These are phyloP conservation scores for Lasiodiplodia sp. DNA, from an alignment of 2,329 filamentous ascomycete genomes.

Conservation along the genomic window DNA sequence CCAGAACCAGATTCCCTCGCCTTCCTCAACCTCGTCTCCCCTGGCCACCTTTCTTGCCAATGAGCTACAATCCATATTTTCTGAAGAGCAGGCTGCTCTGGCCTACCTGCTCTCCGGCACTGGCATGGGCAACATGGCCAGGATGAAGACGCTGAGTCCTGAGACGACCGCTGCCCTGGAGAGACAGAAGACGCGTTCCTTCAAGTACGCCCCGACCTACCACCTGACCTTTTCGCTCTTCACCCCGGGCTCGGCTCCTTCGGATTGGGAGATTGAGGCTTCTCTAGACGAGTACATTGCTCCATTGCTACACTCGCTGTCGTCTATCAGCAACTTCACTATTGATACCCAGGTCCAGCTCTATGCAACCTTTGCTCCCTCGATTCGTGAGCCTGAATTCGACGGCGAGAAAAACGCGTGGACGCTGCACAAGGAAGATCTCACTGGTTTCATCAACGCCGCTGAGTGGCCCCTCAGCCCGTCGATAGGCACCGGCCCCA, in stretches of 20 bases:
- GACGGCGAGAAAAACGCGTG: conserved; percentile 64
- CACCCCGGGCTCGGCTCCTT: conserved; percentile 77
- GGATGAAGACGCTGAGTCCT: conserved; percentile 60
- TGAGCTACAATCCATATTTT: conserved; percentile 79
- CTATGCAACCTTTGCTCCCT: conserved; percentile 76
- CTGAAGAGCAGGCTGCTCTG: conserved; percentile 88
- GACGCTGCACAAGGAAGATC: conserved; percentile 80
- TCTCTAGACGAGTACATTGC: conserved; percentile 82
- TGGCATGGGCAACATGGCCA: conserved; percentile 50
- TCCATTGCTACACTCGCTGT: conserved; percentile 80
- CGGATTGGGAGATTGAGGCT: conserved; percentile 87
- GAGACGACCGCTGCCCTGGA: conserved; percentile 61
- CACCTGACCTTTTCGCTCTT: conserved; percentile 97
- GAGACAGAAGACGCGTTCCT: conserved; percentile 77
- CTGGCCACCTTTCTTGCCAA: conserved; percentile 80
- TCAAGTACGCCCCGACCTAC: conserved; percentile 93
- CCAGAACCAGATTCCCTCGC: conserved; percentile 70
- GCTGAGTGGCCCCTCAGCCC: conserved; percentile 97
- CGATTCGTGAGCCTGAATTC: conserved; percentile 64
- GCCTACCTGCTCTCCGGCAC: conserved; percentile 52
- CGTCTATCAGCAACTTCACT: conserved; percentile 90
- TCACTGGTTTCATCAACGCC: conserved; percentile 95
- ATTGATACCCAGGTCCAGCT: conserved; percentile 96
- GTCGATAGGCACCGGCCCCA: conserved; percentile 90
- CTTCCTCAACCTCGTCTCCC: conserved; percentile 73